Evolutionary conservation across 140 eudicot genomes (phyloP).

Genomic region (Anethum foeniculum): DNA sequence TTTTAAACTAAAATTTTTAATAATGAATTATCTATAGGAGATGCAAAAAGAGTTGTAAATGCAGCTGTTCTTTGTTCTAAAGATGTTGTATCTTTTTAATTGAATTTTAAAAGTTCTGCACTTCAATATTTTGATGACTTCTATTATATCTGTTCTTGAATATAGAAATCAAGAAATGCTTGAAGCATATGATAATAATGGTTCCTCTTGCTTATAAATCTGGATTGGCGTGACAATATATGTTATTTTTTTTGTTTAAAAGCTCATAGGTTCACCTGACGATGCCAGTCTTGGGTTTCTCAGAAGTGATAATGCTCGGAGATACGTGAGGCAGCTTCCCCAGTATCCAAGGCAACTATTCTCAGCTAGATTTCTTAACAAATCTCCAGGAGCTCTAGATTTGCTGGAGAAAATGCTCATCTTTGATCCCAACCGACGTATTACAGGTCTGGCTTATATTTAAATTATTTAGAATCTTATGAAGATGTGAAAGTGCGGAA

Average conservation of each 20-base stretch:
- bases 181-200: background rate
- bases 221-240: slow-evolving; percentile 5
- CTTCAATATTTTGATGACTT: background rate
- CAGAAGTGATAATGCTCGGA: slow-evolving; percentile 77
- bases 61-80: background rate
- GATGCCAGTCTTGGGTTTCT: slow-evolving; percentile 89
- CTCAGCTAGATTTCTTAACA: slow-evolving; percentile 59
- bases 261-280: slow-evolving; percentile 95
- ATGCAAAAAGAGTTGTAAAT: background rate
- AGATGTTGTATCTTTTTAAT: background rate
- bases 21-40: background rate
- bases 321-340: slow-evolving; percentile 82
- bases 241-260: slow-evolving; percentile 16
- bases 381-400: slow-evolving; percentile 78
- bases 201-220: background rate
- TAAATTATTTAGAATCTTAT: background rate
- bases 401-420: slow-evolving; percentile 88
- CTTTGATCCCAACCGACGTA: slow-evolving; percentile 77
- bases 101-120: background rate
- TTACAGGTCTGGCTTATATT: slow-evolving; percentile 43
- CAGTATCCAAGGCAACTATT: slow-evolving; percentile 75
- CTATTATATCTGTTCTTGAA: background rate
- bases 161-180: background rate
- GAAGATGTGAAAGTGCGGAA: background rate
- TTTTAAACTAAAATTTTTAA: background rate